Conservation (phyloP, 305 asterid genomes). For the Fraxinus baroniana region DNA sequence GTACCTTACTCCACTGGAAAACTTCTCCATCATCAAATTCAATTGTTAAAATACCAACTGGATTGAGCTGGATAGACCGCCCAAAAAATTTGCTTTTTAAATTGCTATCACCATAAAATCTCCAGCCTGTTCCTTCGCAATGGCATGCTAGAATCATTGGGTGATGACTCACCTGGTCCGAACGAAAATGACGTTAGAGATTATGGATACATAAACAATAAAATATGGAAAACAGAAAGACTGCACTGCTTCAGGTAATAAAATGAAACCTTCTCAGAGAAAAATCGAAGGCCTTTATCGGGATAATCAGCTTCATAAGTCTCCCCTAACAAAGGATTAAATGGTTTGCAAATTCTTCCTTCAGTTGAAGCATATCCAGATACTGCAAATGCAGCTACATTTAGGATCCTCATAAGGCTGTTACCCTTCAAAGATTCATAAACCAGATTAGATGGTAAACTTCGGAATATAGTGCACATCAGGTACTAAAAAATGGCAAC, state of each 20-base stretch:
- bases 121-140: conserved; percentile 39
- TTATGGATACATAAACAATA: not conserved
- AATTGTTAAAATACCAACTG: conserved; percentile 31
- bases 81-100: conserved; percentile 37
- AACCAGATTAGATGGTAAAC: not conserved
- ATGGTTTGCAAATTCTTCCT: conserved; percentile 36
- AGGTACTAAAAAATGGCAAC: not conserved
- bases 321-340: conserved; percentile 37
- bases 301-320: conserved; percentile 37
- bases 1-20: conserved; percentile 35
- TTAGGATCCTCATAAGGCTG: conserved; percentile 30
- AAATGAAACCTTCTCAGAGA: conserved; percentile 30
- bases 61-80: conserved; percentile 36
- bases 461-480: not conserved
- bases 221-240: not conserved
- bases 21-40: conserved; percentile 40
- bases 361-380: conserved; percentile 39
- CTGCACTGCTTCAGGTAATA: not conserved
- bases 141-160: conserved; percentile 37
- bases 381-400: conserved; percentile 38
- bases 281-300: conserved; percentile 33
- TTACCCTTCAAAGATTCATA: conserved; percentile 28
- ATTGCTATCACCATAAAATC: conserved; percentile 30
- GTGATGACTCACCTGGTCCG: conserved; percentile 37
- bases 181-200: not conserved